phyloP scores from a whole-genome alignment of 179 eudicot genomes.

The Carnegiea gigantea region DNA sequence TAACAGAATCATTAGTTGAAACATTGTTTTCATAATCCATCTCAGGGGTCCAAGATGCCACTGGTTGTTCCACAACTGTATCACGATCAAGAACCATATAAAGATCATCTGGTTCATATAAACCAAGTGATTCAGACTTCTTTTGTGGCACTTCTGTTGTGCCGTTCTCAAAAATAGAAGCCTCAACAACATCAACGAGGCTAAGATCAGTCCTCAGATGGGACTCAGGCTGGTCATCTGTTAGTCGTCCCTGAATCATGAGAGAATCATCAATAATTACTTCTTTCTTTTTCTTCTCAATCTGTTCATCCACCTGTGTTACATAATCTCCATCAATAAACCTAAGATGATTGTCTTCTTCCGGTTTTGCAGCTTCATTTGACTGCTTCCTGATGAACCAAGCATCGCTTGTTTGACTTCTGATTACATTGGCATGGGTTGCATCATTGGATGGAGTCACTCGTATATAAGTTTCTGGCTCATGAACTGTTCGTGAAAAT shows the following conservation, averaged over 20 bases:
- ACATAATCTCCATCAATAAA: slow-evolving; percentile 46
- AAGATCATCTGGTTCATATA: slow-evolving; percentile 65
- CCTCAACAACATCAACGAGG: slow-evolving; percentile 47
- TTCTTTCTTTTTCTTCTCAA: slow-evolving; percentile 42
- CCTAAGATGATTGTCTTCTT: slow-evolving; percentile 28
- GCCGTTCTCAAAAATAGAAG: slow-evolving; percentile 27
- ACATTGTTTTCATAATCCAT: slow-evolving; percentile 50
- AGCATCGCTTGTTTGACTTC: slow-evolving; percentile 51
- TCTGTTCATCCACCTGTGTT: slow-evolving; percentile 27
- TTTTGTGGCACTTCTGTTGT: slow-evolving; percentile 27
- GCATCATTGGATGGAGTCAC: slow-evolving; percentile 36
- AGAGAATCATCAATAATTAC: slow-evolving; percentile 59
- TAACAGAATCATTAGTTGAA: slow-evolving; percentile 28
- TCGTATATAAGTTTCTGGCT: slow-evolving; percentile 30
- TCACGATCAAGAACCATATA: slow-evolving; percentile 68
- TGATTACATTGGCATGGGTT: slow-evolving; percentile 34
- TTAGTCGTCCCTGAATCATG: slow-evolving; percentile 52
- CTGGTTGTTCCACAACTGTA: slow-evolving; percentile 40
- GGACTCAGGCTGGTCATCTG: slow-evolving; percentile 29
- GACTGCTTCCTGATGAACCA: slow-evolving; percentile 48
- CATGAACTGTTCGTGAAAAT: slow-evolving; percentile 44
- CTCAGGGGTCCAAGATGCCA: slow-evolving; percentile 59
- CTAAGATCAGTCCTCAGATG: slow-evolving; percentile 45
- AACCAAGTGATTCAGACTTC: slow-evolving; percentile 35
- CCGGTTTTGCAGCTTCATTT: slow-evolving; percentile 30